Evolutionary conservation across 1,284 basidiomycete genomes (phyloP).

Genomic region (Cutaneotrichosporon sp.): DNA sequence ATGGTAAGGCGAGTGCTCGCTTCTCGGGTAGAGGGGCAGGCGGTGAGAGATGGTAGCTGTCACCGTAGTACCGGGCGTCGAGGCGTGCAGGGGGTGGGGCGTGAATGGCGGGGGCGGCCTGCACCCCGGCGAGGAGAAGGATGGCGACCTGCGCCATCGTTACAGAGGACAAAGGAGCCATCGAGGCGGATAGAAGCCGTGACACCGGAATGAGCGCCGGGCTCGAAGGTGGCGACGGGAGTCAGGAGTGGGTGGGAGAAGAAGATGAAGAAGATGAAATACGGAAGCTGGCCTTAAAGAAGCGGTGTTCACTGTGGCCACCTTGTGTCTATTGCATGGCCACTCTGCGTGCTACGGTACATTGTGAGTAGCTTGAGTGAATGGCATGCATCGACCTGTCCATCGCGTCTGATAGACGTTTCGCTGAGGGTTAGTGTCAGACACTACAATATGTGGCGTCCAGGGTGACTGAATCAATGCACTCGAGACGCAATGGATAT

Average conservation of each 20-base stretch:
- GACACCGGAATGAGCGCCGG: constrained; percentile 27
- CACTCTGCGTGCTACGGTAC: too few species aligned
- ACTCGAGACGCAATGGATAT: too few species aligned
- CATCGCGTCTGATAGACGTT: too few species aligned
- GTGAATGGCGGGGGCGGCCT: constrained; percentile 6
- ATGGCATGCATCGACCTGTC: too few species aligned
- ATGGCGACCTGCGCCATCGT: constrained; percentile 39
- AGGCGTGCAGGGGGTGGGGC: neutral
- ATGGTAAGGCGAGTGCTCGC: constrained; percentile 30
- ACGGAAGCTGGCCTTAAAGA: too few species aligned
- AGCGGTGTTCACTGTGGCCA: too few species aligned
- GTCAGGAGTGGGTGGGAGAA: neutral
- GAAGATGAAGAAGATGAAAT: constrained; percentile 3
- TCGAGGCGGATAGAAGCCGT: constrained; percentile 12
- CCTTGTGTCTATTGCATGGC: neutral
- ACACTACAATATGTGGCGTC: too few species aligned
- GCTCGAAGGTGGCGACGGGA: constrained; percentile 16
- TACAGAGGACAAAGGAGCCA: neutral
- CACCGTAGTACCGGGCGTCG: constrained; percentile 29
- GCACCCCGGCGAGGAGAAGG: constrained; percentile 25
- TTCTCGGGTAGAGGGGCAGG: constrained; percentile 32
- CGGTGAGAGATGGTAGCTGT: constrained; percentile 29
- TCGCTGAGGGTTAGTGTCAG: too few species aligned
- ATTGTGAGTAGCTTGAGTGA: too few species aligned
- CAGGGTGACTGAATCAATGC: too few species aligned